Evolutionary conservation across 306 rosid genomes (phyloP), one percentile per base, ranked within the genome.

Genomic region (Amphicarpaea edgeworthii): DNA sequence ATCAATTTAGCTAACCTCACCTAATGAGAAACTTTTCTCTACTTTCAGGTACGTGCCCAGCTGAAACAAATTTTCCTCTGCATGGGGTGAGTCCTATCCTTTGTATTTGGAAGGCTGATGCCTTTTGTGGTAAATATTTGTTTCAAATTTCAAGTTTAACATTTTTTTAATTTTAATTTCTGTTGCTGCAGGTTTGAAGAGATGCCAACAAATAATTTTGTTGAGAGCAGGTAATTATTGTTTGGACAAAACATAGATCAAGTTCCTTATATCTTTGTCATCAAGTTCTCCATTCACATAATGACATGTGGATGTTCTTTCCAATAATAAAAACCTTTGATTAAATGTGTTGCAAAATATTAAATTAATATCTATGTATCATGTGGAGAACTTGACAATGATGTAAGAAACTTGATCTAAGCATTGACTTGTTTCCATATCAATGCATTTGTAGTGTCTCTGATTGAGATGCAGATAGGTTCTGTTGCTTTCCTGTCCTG

Each of bases 151-250:
- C 30, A 64, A 63, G 42, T 40, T 70, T 76, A 60, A 45, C 70
- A 20, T 40, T 74, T 76, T 62, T 3, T n/a, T 42, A 62, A 43
- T 74, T 4, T 67, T 64, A 46, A 63, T 9, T 3, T 77, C n/a
- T 71, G 75, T 16, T 64, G 20, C 68, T 83, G 75, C 96, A 91
- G 98, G 81, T 95, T 95, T 88, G 99, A 85, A 83, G 97, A 95
- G 91, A 95, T 95, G 99, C 97, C 99, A 9, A 95, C 99, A 40
- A 91, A 92, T 79, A 92, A 89, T 78, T 95, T 79, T 78, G 97
- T 95, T 12, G 99, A 95, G 87, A 95, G 99, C 96, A 92, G 98
- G 98, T 92, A 81, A 34, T 54, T 71, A 11, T 16, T 69, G 21
- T 61, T 72, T 8, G 6, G 34, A 58, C n/a, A 14, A 58, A 40